Evolutionary conservation across 805 yeast species (phyloP).

Genomic region (Monosporozyma siamensis): DNA sequence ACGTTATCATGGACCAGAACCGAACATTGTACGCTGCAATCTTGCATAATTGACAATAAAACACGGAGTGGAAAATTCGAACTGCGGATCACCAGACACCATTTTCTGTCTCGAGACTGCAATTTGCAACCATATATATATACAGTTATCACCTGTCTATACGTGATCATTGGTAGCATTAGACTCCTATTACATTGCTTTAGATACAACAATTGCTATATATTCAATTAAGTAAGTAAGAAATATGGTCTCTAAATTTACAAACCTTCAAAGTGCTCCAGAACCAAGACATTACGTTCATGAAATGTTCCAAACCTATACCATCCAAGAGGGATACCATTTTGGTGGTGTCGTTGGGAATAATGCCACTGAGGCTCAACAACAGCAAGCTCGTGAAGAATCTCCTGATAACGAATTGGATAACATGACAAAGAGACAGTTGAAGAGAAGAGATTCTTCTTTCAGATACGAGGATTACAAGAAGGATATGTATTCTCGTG

Average conservation of each 20-base stretch:
- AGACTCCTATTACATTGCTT: too few relatives aligned
- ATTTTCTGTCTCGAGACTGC: too few relatives aligned
- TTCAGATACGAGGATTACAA: slow-evolving; percentile 12
- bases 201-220: too few relatives aligned
- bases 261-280: slow-evolving; percentile 7
- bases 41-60: background rate
- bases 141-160: too few relatives aligned
- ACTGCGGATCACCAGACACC: too few relatives aligned
- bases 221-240: too few relatives aligned
- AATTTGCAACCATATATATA: too few relatives aligned
- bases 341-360: slow-evolving; percentile 5
- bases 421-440: background rate
- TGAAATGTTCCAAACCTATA: background rate
- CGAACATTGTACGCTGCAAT: background rate
- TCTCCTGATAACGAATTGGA: background rate
- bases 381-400: background rate
- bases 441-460: slow-evolving; percentile 16
- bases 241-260: slow-evolving; percentile 3
- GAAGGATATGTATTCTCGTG: slow-evolving; percentile 15
- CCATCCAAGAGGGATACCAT: slow-evolving; percentile 5
- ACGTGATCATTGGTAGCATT: too few relatives aligned
- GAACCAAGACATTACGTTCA: slow-evolving; percentile 6
- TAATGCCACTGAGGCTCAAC: background rate
- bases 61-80: too few relatives aligned
- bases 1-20: background rate